Base-by-base conservation (phyloP, 2,329 filamentous ascomycete genomes). In the Diaporthe sp. region DNA sequence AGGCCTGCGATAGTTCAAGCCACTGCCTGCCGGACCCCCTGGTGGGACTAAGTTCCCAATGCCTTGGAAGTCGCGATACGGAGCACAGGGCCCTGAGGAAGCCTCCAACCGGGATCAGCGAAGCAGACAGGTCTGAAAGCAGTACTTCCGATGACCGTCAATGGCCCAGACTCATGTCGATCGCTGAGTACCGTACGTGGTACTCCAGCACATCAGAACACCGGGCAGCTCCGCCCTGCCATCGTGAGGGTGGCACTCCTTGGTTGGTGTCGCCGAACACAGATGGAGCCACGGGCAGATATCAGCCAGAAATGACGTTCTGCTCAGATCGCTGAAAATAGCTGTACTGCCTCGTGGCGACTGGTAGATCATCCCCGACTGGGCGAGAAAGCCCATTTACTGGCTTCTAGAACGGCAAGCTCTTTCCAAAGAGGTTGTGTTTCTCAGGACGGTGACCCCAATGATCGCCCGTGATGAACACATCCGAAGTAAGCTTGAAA, bases 401-500 rank as follows among this genome's bases (percentile, higher is more conserved):
- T n/a, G 17, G 22, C 65, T 13, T 70, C 65, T 70, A 70, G 58
- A 73, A 63, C 12, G 20, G 37, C 25, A 37, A 55, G 60, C 71
- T n/a, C 60, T 57, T 65, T 53, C 37, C 31, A 61, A 22, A 28
- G 20, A 63, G n/a, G 55, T 13, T 20, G 25, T 39, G 47, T 51
- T n/a, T 63, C 20, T 49, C 49, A 57, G 20, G 55, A 74, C 65
- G 25, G 65, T 10, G 53, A 39, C 65, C 44, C 53, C 39, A 70
- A 73, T 73, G 58, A 73, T 63, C 57, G 49, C 20, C 58, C 25
- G 49, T 65, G 55, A 65, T 73, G 65, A 70, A 70, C 65, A 39
- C 34, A 55, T 70, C 65, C 65, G 65, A 70, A 70, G 65, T 70
- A 70, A 70, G 65, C 58, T 65, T 73, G 63, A 67, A 70, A 73